Conservation (phyloP, 2,329 filamentous ascomycete genomes). For the Aspergillus sclerotialis region DNA sequence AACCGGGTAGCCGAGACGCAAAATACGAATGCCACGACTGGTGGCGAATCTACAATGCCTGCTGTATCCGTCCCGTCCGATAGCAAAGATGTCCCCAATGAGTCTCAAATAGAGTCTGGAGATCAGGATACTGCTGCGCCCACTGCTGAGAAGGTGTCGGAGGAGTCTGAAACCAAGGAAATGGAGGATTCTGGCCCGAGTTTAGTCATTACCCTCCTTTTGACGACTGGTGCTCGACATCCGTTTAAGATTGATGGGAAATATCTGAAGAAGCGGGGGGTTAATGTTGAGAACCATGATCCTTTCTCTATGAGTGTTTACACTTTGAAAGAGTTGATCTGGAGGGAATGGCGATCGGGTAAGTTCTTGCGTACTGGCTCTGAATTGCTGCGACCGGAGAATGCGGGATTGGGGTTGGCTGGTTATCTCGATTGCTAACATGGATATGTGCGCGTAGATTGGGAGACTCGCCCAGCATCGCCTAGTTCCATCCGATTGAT, state of each 20-base stretch:
- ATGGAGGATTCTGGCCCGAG: slow-evolving; percentile 29
- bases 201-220: slow-evolving; percentile 65
- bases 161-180: slow-evolving; percentile 26
- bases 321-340: slow-evolving; percentile 86
- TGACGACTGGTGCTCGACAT: slow-evolving; percentile 75
- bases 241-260: slow-evolving; percentile 85
- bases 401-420: slow-evolving; percentile 1
- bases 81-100: slow-evolving; percentile 7
- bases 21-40: not conserved
- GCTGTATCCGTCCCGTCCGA: slow-evolving; percentile 9
- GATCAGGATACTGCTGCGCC: slow-evolving; percentile 15
- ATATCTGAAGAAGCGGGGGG: slow-evolving; percentile 74
- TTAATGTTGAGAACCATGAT: slow-evolving; percentile 68
- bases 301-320: slow-evolving; percentile 89
- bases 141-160: slow-evolving; percentile 13
- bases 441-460: slow-evolving; percentile 47
- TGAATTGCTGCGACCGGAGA: slow-evolving; percentile 3
- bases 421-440: not conserved
- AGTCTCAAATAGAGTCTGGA: slow-evolving; percentile 13
- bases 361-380: slow-evolving; percentile 17
- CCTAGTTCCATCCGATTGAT: slow-evolving; percentile 87
- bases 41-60: slow-evolving; percentile 8
- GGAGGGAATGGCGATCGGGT: slow-evolving; percentile 83
- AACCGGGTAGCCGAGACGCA: slow-evolving; percentile 4
- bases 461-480: slow-evolving; percentile 79